Evolutionary conservation across 2,329 filamentous ascomycete genomes (phyloP).

Genomic region (Microdochium nivale): DNA sequence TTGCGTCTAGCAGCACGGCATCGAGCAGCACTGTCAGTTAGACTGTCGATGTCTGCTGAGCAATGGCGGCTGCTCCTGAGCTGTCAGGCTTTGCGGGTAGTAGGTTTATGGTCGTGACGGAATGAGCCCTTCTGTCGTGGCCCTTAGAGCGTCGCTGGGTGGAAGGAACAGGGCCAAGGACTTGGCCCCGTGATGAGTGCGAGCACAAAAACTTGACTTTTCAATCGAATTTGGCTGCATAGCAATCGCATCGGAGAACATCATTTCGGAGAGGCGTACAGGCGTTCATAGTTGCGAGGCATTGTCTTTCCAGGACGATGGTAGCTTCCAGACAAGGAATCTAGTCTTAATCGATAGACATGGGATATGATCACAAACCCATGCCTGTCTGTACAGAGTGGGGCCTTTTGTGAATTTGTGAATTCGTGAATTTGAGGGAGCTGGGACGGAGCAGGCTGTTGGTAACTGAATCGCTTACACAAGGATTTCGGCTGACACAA

Average conservation of each 20-base stretch:
- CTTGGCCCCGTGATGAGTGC: too few species aligned
- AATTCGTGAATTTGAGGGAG: not conserved
- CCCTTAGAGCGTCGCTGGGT: too few species aligned
- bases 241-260: not conserved
- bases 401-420: not conserved
- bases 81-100: too few species aligned
- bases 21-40: not conserved
- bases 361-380: not conserved
- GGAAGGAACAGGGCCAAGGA: too few species aligned
- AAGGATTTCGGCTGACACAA: too few species aligned
- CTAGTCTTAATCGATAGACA: not conserved
- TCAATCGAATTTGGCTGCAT: not conserved
- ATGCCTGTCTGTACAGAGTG: not conserved
- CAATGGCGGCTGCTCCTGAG: too few species aligned
- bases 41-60: not conserved
- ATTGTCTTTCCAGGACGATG: too few species aligned
- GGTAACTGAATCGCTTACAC: not conserved
- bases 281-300: not conserved
- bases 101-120: too few species aligned
- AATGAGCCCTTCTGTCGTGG: too few species aligned
- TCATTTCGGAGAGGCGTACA: not conserved
- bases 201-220: not conserved
- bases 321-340: too few species aligned
- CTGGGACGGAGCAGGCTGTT: not conserved
- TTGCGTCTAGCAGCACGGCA: not conserved